Evolutionary conservation across 371 early-diverging fungal species (phyloP).

Genomic region (Furculomyces boomerangus): DNA sequence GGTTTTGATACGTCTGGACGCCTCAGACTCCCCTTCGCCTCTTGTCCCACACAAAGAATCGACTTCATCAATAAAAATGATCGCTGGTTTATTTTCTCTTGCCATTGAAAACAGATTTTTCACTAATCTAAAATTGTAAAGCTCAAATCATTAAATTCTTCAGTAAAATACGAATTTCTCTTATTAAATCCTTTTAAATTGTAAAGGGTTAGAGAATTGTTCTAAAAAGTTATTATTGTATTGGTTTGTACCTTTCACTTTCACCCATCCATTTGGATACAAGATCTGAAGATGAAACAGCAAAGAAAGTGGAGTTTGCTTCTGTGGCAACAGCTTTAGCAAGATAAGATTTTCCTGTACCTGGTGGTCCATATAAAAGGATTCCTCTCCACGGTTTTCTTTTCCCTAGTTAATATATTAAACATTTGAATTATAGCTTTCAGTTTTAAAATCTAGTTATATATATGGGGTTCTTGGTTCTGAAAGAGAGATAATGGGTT

Average conservation of each 20-base stretch:
- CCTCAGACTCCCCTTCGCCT: conserved; percentile 92
- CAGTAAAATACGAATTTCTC: too few species aligned
- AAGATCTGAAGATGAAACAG: conserved; percentile 86
- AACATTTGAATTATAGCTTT: too few species aligned
- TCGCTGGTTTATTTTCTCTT: conserved; percentile 77
- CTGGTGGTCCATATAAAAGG: conserved; percentile 95
- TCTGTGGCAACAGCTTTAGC: conserved; percentile 97
- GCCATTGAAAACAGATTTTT: conserved; percentile 90
- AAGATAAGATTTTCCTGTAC: conserved; percentile 94
- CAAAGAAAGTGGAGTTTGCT: conserved; percentile 86
- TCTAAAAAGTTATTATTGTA: not conserved
- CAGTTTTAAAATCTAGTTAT: too few species aligned
- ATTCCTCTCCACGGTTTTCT: conserved; percentile 96
- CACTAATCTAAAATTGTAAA: conserved; percentile 57
- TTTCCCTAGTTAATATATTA: too few species aligned
- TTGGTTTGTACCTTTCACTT: conserved; percentile 49
- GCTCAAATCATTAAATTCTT: too few species aligned
- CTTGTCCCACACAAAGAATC: conserved; percentile 88
- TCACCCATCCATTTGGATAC: conserved; percentile 98
- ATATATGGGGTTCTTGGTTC: too few species aligned
- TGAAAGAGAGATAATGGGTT: too few species aligned
- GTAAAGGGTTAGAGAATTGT: too few species aligned
- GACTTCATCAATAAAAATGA: conserved; percentile 97
- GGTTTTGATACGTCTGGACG: conserved; percentile 83
- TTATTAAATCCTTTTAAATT: too few species aligned